A percentile compares a stretch with the other conserved stretches of the same genome.
Conservation (phyloP, 768 basidiomycete genomes). For the Lyophyllum atratum region DNA sequence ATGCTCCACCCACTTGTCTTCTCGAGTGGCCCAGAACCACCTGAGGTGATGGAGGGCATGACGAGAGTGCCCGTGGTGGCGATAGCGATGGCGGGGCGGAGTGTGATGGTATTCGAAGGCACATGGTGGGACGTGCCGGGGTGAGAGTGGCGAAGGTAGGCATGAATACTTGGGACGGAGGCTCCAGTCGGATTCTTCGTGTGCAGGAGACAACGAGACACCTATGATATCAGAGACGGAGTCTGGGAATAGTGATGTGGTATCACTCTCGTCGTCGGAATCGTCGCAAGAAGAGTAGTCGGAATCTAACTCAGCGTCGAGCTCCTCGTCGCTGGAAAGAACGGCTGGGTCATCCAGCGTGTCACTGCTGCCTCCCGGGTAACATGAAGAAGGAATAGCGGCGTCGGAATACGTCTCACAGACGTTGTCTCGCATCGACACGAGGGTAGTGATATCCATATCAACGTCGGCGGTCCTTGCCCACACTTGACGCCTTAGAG, state of each 20-base stretch:
- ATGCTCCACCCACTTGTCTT: slow-evolving; percentile 51
- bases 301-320: slow-evolving; percentile 23
- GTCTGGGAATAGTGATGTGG: slow-evolving; percentile 17
- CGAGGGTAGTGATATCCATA: slow-evolving; percentile 21
- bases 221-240: slow-evolving; percentile 17
- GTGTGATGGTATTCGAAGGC: slow-evolving; percentile 18
- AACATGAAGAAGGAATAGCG: background rate
- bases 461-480: slow-evolving; percentile 6
- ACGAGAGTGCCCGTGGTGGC: slow-evolving; percentile 64
- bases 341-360: slow-evolving; percentile 12
- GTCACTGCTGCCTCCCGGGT: slow-evolving; percentile 12
- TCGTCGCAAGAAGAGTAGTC: slow-evolving; percentile 24
- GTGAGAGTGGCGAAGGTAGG: slow-evolving; percentile 40
- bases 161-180: slow-evolving; percentile 34
- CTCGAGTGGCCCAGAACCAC: slow-evolving; percentile 60
- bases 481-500: slow-evolving; percentile 9
- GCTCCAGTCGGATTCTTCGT: slow-evolving; percentile 22
- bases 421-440: slow-evolving; percentile 5
- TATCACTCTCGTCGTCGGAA: slow-evolving; percentile 22
- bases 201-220: slow-evolving; percentile 3
- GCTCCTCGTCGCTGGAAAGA: slow-evolving; percentile 20
- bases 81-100: slow-evolving; percentile 43
- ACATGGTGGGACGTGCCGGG: slow-evolving; percentile 22
- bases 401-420: background rate
- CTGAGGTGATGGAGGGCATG: slow-evolving; percentile 61